Evolutionary conservation across 495 filamentous ascomycete genomes (phyloP).

Genomic region (Hypoxylon intermedium): DNA sequence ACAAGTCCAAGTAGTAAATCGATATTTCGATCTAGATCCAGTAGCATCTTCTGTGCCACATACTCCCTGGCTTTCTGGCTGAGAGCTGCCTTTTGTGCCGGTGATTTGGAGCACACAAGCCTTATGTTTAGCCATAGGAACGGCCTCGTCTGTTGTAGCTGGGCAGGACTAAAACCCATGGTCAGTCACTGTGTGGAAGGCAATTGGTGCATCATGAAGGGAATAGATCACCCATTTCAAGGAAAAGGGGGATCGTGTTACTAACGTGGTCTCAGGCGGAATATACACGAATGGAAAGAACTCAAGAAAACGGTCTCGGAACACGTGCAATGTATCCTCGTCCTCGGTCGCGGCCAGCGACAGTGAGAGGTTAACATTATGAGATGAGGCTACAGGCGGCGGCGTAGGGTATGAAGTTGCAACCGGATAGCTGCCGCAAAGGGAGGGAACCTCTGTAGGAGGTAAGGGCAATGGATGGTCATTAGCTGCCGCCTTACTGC

Average conservation of each 20-base stretch:
- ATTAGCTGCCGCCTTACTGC: conserved; percentile 2
- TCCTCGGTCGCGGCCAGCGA: conserved; percentile 33
- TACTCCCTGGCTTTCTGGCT: conserved; percentile 48
- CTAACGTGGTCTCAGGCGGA: conserved; percentile 36
- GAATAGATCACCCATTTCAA: not conserved
- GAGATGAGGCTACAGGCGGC: conserved; percentile 24
- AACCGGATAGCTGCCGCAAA: conserved; percentile 14
- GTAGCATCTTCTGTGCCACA: conserved; percentile 52
- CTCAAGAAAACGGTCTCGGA: conserved; percentile 39
- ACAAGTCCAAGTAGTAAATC: conserved; percentile 60
- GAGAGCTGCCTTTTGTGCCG: conserved; percentile 45
- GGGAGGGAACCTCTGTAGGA: not conserved
- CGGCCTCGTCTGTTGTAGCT: conserved; percentile 45
- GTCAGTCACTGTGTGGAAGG: conserved; percentile 6
- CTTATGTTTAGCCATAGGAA: conserved; percentile 60
- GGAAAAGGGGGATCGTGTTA: conserved; percentile 5
- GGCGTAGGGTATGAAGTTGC: conserved; percentile 34
- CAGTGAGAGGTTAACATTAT: conserved; percentile 24
- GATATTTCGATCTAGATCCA: conserved; percentile 52
- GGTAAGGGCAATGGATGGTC: conserved; percentile 17
- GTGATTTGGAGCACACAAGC: conserved; percentile 47
- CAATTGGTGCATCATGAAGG: not conserved
- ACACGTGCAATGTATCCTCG: conserved; percentile 38
- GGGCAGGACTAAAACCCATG: conserved; percentile 28
- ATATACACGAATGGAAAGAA: conserved; percentile 47